Base-by-base conservation (phyloP, 768 basidiomycete genomes). In the Aureoboletus auriporus region DNA sequence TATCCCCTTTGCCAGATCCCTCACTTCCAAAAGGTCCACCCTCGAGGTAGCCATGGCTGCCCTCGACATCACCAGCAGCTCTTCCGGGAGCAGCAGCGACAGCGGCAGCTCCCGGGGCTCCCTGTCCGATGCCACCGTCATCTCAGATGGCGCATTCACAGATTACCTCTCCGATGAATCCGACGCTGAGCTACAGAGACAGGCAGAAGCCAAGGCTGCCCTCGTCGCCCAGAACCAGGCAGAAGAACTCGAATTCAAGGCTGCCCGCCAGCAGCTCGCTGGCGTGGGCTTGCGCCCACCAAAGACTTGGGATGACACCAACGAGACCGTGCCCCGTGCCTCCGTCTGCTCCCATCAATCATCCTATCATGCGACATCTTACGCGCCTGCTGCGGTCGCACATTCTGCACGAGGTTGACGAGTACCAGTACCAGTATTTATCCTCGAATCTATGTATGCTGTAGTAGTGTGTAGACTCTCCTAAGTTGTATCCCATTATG, bases 141-240 rank as follows among this genome's bases (percentile, higher is more conserved):
- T 84, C 5, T 90, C 89, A 8, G 89, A 91, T 56, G 89, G 89
- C 11, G 88, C 82, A 13, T 93, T 93, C 61, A 93, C 90, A 11
- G 90, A 93, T 63, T 93, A 93, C 64, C 69, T 91, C 28, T 91
- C 89, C n/a, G 89, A 91, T 61, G 89, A 93, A 68, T 91, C 89
- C n/a, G 89, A 93, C 60, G 88, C 83, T 26, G 89, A 93, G 63
- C 67, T 93, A 46, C 89, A 93, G 67, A 75, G 87, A 50, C 89
- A 92, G 66, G 89, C 89, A 5, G 90, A 92, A 60, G 82, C 80
- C 17, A 82, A 79, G 52, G 89, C 89, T 5, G 86, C 83, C 6
- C 64, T 87, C 37, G 68, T 87, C 13, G 89, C 86, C n/a, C 85
- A 89, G 69, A 86, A 78, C 51, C 83, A 86, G 57, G 78, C 81